These are phyloP conservation scores for Geoglossum glabrum DNA, from an alignment of 495 filamentous ascomycete genomes.

Conservation along the genomic window DNA sequence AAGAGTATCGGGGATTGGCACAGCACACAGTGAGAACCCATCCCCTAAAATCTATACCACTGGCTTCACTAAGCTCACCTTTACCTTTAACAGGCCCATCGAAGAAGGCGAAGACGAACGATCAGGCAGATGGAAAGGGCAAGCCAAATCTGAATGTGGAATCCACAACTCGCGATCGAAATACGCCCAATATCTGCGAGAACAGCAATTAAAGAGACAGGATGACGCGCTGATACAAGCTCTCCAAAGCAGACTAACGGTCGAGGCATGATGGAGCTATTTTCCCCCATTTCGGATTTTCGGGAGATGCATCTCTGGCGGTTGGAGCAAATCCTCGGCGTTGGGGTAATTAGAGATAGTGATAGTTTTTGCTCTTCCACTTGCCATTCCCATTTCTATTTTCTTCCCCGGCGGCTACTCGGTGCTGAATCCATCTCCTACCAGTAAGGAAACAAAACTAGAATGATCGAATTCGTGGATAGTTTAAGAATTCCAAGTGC, in stretches of 20 bases:
- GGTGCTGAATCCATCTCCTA: no score
- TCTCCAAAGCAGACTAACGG: neutral
- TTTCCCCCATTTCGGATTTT: neutral
- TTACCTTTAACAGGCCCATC: constrained; percentile 34
- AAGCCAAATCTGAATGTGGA: constrained; percentile 86
- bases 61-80: constrained; percentile 6
- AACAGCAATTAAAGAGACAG: constrained; percentile 52
- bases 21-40: constrained; percentile 39
- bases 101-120: constrained; percentile 85
- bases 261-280: neutral
- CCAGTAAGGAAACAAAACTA: no score
- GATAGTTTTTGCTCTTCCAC: neutral
- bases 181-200: constrained; percentile 65
- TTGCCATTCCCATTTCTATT: neutral
- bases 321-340: neutral
- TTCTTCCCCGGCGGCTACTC: neutral
- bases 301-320: neutral
- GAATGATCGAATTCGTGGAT: neutral
- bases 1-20: constrained; percentile 98
- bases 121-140: constrained; percentile 92
- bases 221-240: neutral
- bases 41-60: neutral
- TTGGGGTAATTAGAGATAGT: neutral
- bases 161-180: constrained; percentile 93
- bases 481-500: neutral